Base-by-base conservation (phyloP, 495 filamentous ascomycete genomes). In the Penicillium diatomitis region DNA sequence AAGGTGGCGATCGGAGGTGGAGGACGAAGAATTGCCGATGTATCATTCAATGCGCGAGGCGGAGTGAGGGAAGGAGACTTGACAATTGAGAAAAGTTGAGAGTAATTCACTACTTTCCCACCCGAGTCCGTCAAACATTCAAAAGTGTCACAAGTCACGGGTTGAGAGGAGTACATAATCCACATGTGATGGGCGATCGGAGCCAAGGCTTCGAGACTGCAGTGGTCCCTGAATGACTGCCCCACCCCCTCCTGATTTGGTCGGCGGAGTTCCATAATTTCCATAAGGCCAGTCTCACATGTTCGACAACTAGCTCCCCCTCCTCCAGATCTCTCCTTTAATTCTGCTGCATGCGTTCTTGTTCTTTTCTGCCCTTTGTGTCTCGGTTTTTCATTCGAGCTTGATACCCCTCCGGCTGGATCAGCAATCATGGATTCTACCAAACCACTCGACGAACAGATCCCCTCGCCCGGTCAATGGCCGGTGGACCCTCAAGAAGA, bases 401-500 rank as follows among this genome's bases (percentile, higher is more conserved):
- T 32, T 36, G 39, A 6, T 27, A 34, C 5, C 9, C n/a, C 33
- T 20, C 47, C 20, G 20, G 20, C 20, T 20, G 20, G 20, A 20
- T 20, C 20, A 20, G 20, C 20, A 20, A 20, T 20, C 41, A 60
- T 62, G 59, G 49, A 43, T 32, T 20, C 20, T 20, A 48, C 50
- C 44, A 46, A 55, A 32, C 50, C 59, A 4, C 44, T 51, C 8
- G 68, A 71, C 28, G 64, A 68, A 30, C 60, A 60, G 36, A 49
- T 71, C 30, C 74, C 77, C 41, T 27, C 46, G 38, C 64, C 70
- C 4, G 81, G 82, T 40, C 57, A 82, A 51, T 86, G 82, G 82
- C 82, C 82, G 20, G 79, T 80, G 29, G 79, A 80, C 53, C 82
- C 82, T 11, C 82, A 86, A 57, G 74, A 82, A 33, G 80, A 82